Evolutionary conservation across 2,329 filamentous ascomycete genomes (phyloP).

Genomic region (Aphanoascus verrucosus): DNA sequence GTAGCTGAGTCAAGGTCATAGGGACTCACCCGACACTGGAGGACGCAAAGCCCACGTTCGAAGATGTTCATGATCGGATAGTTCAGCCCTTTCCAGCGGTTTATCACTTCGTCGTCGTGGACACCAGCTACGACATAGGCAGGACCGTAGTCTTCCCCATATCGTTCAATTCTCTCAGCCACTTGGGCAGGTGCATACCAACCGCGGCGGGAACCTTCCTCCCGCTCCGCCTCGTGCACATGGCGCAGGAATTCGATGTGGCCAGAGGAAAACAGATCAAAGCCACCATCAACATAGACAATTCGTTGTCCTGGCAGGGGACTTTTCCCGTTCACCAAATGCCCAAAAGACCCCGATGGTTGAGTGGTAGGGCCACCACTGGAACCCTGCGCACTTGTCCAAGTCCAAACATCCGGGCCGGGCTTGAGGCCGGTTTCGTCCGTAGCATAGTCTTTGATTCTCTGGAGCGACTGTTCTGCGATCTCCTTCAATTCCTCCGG

Average conservation of each 20-base stretch:
- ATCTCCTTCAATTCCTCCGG: conserved; percentile 54
- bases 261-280: conserved; percentile 90
- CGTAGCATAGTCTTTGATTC: conserved; percentile 76
- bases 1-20: conserved; percentile 6
- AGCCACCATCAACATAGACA: conserved; percentile 92
- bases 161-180: conserved; percentile 50
- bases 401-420: conserved; percentile 77
- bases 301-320: conserved; percentile 70
- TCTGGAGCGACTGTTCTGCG: conserved; percentile 59
- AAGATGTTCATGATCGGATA: conserved; percentile 99
- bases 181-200: conserved; percentile 62
- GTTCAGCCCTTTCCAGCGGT: conserved; percentile 92
- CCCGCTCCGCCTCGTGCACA: conserved; percentile 63
- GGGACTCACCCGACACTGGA: conserved; percentile 72
- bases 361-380: conserved; percentile 36
- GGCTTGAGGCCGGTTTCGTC: conserved; percentile 70
- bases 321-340: conserved; percentile 59
- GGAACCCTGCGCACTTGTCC: conserved; percentile 42
- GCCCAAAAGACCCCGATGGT: conserved; percentile 55
- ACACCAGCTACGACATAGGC: conserved; percentile 86
- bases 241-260: conserved; percentile 88
- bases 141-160: conserved; percentile 64
- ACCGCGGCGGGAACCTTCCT: conserved; percentile 53
- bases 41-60: conserved; percentile 85
- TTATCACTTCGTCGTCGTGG: conserved; percentile 91